Conservation (phyloP, 768 basidiomycete species). For the Pulveroboletus frians region DNA sequence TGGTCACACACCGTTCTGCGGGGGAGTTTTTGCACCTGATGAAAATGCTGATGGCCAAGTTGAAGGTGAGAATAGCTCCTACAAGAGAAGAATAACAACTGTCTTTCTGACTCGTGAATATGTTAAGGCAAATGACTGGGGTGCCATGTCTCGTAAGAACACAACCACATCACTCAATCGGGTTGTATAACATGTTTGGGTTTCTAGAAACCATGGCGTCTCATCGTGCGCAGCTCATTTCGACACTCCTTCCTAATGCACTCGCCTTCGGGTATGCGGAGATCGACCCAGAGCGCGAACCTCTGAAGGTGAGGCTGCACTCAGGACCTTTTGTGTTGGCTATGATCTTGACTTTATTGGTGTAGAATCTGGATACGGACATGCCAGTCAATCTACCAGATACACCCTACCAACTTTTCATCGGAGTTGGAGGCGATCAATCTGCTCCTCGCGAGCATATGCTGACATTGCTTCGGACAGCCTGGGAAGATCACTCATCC, state of each 20-base stretch:
- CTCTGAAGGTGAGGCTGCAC: constrained; percentile 40
- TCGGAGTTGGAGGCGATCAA: constrained; percentile 17
- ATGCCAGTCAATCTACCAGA: constrained; percentile 35
- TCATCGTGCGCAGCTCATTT: constrained; percentile 41
- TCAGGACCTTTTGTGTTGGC: neutral
- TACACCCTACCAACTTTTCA: constrained; percentile 34
- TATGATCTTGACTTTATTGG: neutral
- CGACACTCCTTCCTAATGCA: constrained; percentile 41
- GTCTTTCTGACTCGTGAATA: neutral
- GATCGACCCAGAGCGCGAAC: constrained; percentile 40
- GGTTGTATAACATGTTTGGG: neutral
- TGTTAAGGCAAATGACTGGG: constrained; percentile 56
- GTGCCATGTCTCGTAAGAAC: constrained; percentile 47
- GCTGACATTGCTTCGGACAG: constrained; percentile 10
- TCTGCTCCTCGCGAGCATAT: constrained; percentile 12
- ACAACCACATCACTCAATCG: constrained; percentile 10
- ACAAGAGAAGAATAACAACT: neutral
- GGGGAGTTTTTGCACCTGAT: constrained; percentile 51
- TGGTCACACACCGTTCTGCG: constrained; percentile 43
- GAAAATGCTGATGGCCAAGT: constrained; percentile 61
- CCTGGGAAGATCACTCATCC: constrained; percentile 15
- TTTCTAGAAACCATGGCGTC: constrained; percentile 41
- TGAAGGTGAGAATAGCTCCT: constrained; percentile 40
- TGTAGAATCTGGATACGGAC: constrained; percentile 56
- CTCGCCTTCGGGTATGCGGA: constrained; percentile 45